These are phyloP conservation scores for Orychophragmus violaceus DNA, from an alignment of 345 rosid genomes.

Conservation along the genomic window DNA sequence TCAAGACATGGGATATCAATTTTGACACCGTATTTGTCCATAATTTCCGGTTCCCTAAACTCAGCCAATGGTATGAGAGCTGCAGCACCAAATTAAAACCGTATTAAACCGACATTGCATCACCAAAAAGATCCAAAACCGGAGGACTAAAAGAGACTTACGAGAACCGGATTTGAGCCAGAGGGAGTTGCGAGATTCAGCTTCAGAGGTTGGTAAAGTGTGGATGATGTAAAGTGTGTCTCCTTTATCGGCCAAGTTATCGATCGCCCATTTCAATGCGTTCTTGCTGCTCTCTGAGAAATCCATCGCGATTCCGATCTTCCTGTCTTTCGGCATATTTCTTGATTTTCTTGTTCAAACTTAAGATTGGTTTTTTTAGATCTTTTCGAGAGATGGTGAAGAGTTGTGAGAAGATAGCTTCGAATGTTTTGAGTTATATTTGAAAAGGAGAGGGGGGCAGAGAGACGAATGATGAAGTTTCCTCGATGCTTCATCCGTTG, in stretches of 20 bases:
- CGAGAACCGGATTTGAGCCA: constrained; percentile 68
- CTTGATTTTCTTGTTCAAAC: neutral
- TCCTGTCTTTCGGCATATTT: constrained; percentile 62
- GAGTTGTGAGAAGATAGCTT: constrained; percentile 2
- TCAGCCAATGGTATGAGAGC: constrained; percentile 84
- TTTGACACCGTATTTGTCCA: constrained; percentile 57
- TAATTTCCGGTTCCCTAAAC: constrained; percentile 70
- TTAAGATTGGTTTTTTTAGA: neutral
- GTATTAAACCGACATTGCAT: neutral
- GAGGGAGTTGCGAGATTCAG: constrained; percentile 46
- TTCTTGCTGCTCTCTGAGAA: constrained; percentile 89
- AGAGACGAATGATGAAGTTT: constrained; percentile 15
- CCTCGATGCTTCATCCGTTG: constrained; percentile 10
- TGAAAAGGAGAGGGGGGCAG: neutral
- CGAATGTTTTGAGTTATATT: neutral
- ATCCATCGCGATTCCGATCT: constrained; percentile 82
- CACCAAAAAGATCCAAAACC: neutral
- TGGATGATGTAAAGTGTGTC: constrained; percentile 70
- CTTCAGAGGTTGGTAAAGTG: constrained; percentile 40
- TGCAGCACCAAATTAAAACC: constrained; percentile 18
- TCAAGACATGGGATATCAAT: constrained; percentile 62
- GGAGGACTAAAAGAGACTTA: constrained; percentile 25
- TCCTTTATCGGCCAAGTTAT: constrained; percentile 71
- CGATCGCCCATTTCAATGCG: constrained; percentile 80
- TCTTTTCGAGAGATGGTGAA: neutral